Percentiles rank a stretch among this genome's conserved stretches.
These are phyloP conservation scores for Cercospora brassicicola DNA, from an alignment of 2,329 filamentous ascomycete species.

Conservation along the genomic window DNA sequence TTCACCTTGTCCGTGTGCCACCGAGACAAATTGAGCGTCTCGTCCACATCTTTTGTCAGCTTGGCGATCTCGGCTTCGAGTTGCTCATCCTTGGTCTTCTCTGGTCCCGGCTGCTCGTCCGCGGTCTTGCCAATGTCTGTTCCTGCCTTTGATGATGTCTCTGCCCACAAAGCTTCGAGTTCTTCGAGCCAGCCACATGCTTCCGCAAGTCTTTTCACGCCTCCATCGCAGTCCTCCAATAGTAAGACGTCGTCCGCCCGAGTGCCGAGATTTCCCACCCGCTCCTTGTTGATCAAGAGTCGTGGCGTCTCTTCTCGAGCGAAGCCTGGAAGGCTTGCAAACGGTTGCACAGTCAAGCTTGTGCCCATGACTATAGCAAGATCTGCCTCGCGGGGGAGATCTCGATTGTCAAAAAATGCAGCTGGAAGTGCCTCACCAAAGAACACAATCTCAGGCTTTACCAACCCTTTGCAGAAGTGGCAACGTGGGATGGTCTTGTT, in stretches of 20 bases:
- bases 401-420: slow-evolving; percentile 62
- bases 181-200: slow-evolving; percentile 84
- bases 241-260: slow-evolving; percentile 80
- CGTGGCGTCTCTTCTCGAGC: slow-evolving; percentile 66
- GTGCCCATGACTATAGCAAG: slow-evolving; percentile 85
- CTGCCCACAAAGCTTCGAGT: slow-evolving; percentile 72
- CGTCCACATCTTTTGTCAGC: slow-evolving; percentile 59
- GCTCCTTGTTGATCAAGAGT: slow-evolving; percentile 82
- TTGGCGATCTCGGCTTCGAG: slow-evolving; percentile 60
- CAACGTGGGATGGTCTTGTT: slow-evolving; percentile 71
- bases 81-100: slow-evolving; percentile 54
- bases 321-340: slow-evolving; percentile 73
- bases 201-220: slow-evolving; percentile 74
- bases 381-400: slow-evolving; percentile 64
- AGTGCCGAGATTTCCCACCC: slow-evolving; percentile 74
- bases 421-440: slow-evolving; percentile 75
- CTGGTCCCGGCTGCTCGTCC: slow-evolving; percentile 28
- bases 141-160: slow-evolving; percentile 61
- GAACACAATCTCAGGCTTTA: slow-evolving; percentile 95
- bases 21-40: slow-evolving; percentile 53
- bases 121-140: slow-evolving; percentile 37
- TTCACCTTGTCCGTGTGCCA: slow-evolving; percentile 45
- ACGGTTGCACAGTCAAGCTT: slow-evolving; percentile 83
- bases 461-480: slow-evolving; percentile 68
- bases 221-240: slow-evolving; percentile 79